Evolutionary conservation across 2,329 filamentous ascomycete species (phyloP), one percentile per base, ranked within the genome.

Genomic region (Cercospora sp.): DNA sequence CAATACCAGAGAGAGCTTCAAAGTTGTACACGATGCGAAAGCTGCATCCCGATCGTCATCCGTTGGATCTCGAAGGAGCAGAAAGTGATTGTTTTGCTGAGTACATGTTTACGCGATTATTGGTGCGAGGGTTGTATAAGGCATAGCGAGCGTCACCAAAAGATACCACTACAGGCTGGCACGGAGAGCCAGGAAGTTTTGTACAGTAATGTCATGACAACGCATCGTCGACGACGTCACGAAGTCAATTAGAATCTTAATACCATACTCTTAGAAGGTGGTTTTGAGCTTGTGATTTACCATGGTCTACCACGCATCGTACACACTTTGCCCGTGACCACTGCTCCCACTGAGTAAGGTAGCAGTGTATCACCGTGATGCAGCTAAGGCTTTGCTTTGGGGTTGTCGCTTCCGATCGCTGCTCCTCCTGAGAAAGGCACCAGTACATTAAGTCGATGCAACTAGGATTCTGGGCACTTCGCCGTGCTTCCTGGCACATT

Each of bases 1-100:
- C 13, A 78, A 84, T 68, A 85, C 83, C 30, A 74, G 79, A 65
- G 82, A 84, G 64, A 82, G 79, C 67, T 84, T 84, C 70, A 71
- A 65, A 67, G 48, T 20, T 13, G 36, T 13, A 45, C n/a, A 58
- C 45, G 28, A 65, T 31, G 30, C 63, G 31, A 59, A 36, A n/a
- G 66, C 57, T 18, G 57, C 57, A 12, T 64, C 60, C 0, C 20
- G 48, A 5, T 36, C 60, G 8, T 28, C 51, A 3, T 64, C 62
- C 6, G 31, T 64, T 4, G 57, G 36, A 0, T 65, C 63, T 5
- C 36, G 28, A 26, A 28, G 28, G 1, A 65, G 63, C 23, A 36
- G 28, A n/a, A 55, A 48, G 45, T 63, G 42, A 55, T 20, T 12
- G 9, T 26, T 12, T 6, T 53, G 1, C 10, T 53, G 48, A 53